Base-by-base conservation (phyloP, 805 yeast species). In the Gaillardinia entomophila region DNA sequence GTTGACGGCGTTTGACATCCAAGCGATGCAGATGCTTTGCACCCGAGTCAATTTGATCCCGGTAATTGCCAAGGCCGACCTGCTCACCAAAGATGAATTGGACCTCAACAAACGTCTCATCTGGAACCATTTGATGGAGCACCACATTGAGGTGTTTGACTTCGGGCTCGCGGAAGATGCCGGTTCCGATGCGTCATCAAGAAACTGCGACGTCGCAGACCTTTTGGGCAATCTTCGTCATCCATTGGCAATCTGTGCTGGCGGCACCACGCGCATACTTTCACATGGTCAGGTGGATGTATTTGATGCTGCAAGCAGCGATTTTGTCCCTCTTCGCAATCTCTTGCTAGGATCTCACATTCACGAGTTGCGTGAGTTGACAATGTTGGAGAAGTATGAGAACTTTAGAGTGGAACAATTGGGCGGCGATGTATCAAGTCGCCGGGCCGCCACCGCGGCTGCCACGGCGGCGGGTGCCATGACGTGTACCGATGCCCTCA, bases 41-140 rank as follows among this genome's bases (percentile, higher is more conserved):
- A 64, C 73, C 17, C 71, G 90, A 34, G 89, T 82, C 26, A 88
- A 86, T 49, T 68, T 89, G 41, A 76, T 88, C 40, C 96, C 96
- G 1, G 76, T 88, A 3, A 73, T 87, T 46, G 74, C 87, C 17
- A 84, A 86, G 53, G 82, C 90, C 4, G 96, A 88, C 56, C 77
- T 82, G 0, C 70, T 82, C 37, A 77, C 86, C 6, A 50, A 53
- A 13, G 62, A 57, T 4, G 95, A 84, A 49, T 45, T 81, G 44
- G 44, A 38, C 7, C 52, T 60, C 12, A 76, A 78, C 54, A 84
- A 82, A 58, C 55, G 51, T 25, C 57, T 70, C 43, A 72, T 68
- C 40, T 59, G 59, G 31, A 66, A 71, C 11, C 61, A 85, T 30
- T 39, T 45, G 42, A 61, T 56, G 18, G 71, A 63, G 12, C 73